Percentiles rank a stretch among this genome's conserved stretches.
phyloP scores from a whole-genome alignment of 306 rosid genomes.

The Acacia crassicarpa region DNA sequence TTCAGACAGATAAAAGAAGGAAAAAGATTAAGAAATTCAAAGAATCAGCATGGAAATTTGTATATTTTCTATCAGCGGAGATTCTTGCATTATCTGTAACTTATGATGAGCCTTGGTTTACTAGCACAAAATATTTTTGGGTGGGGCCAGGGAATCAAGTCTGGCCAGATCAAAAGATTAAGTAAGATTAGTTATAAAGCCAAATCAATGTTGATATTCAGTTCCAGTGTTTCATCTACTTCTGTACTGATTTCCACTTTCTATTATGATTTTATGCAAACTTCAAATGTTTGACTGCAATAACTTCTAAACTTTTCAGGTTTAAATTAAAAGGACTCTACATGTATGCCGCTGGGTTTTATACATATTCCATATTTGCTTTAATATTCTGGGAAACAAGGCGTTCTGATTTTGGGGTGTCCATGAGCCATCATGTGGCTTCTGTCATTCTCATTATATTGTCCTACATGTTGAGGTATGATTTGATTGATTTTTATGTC shows the following conservation, averaged over 20 bases:
- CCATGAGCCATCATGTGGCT: conserved; percentile 95
- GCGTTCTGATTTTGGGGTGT: conserved; percentile 92
- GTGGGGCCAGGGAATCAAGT: conserved; percentile 90
- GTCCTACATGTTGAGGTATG: conserved; percentile 80
- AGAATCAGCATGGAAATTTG: conserved; percentile 96
- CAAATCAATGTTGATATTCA: conserved; percentile 26
- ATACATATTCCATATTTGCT: conserved; percentile 90
- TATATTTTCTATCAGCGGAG: conserved; percentile 88
- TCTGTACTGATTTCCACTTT: conserved; percentile 20
- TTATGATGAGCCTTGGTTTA: conserved; percentile 84
- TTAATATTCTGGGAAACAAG: conserved; percentile 93
- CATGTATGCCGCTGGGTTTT: conserved; percentile 91
- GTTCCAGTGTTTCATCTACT: conserved; percentile 6
- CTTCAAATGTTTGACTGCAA: conserved; percentile 19
- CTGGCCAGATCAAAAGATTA: conserved; percentile 92
- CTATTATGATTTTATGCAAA: conserved; percentile 2
- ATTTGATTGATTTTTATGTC: conserved; percentile 28
- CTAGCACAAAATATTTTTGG: conserved; percentile 76
- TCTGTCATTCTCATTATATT: conserved; percentile 71
- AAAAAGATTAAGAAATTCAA: conserved; percentile 85
- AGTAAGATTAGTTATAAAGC: conserved; percentile 51
- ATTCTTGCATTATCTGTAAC: conserved; percentile 71
- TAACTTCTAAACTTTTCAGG: conserved; percentile 53
- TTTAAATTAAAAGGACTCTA: conserved; percentile 84
- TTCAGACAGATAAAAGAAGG: conserved; percentile 47